Conservation (phyloP, 2,329 filamentous ascomycete species). For the Beauveria brongniartii region DNA sequence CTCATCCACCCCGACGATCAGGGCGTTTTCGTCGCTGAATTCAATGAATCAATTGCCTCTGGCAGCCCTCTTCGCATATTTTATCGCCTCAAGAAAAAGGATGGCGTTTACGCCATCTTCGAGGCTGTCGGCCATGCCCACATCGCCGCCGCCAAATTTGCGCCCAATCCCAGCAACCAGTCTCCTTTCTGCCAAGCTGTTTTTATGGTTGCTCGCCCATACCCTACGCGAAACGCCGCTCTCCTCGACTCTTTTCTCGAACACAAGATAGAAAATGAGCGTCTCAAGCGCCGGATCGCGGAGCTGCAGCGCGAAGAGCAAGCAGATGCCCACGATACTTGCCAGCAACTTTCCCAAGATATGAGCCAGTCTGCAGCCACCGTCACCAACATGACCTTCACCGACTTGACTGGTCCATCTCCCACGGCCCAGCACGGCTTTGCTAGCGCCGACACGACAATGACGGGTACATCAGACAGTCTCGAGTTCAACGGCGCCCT, state of each 20-base stretch:
- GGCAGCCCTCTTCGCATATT: constrained; percentile 77
- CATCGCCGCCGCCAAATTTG: constrained; percentile 60
- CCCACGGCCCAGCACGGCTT: constrained; percentile 21
- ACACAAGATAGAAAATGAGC: constrained; percentile 94
- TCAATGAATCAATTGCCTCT: constrained; percentile 80
- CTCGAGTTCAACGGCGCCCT: constrained; percentile 58
- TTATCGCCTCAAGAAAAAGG: constrained; percentile 71
- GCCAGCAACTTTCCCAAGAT: constrained; percentile 43
- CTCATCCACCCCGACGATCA: constrained; percentile 82
- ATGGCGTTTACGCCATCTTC: constrained; percentile 69
- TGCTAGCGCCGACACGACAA: constrained; percentile 29
- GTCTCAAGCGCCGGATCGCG: constrained; percentile 72
- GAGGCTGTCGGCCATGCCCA: constrained; percentile 92
- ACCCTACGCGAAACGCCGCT: constrained; percentile 78
- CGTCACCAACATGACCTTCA: constrained; percentile 37
- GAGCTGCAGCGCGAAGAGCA: constrained; percentile 80
- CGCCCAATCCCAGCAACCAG: constrained; percentile 54
- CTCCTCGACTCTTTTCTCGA: constrained; percentile 89
- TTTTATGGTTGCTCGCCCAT: constrained; percentile 87
- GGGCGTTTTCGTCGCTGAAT: constrained; percentile 73
- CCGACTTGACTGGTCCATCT: constrained; percentile 35
- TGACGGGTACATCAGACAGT: constrained; percentile 51
- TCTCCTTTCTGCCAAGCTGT: constrained; percentile 75
- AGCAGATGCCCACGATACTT: constrained; percentile 63
- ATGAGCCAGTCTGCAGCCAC: constrained; percentile 50